Base-by-base conservation (phyloP, 257 asterid genomes). In the Solanum tacnaense region DNA sequence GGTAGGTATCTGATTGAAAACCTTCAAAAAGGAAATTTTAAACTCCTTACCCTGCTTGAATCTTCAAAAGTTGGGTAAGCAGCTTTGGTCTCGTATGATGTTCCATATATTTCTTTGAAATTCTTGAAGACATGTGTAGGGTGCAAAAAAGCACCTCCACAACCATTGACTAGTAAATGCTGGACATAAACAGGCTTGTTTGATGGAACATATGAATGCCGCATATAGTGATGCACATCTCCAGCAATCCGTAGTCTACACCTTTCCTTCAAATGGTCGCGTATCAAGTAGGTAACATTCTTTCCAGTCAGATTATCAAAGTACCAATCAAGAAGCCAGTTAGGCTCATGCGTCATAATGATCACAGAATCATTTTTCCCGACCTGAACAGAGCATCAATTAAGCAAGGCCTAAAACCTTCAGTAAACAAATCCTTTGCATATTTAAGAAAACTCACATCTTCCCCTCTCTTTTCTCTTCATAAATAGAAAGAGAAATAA, bases 121-220 rank as follows among this genome's bases (percentile, higher is more conserved):
- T 94, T 93, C 86, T 94, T 92, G 89, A 97, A 97, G 85, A 96
- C 99, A 62, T 97, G 99, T 36, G 99, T 97, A 60, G 99, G 99
- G 90, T 97, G 99, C 95, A 97, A 90, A 94, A 97, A 97, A 10
- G 99, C 99, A 87, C 99, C 99, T 38, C 99, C 99, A 89, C 99
- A 97, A 87, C 99, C 99, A 92, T 96, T 97, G 86, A 96, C 99
- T 76, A 96, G 96, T 89, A 97, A 90, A 92, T 97, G 99, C 56
- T 95, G 99, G 89, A 97, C 99, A 39, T 91, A 85, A 83, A 89
- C 95, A 13, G 98, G 99, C 91, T 94, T 94, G 89, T 96, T 96
- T 5, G 98, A 92, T 39, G 96, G 98, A 74, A 93, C 93, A 86
- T 88, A 92, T 49, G 98, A 96, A 90, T 97, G 99, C 20, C 98